Evolutionary conservation across 306 rosid genomes (phyloP).

Genomic region (apple (Malus domestica)): ASM211411v1 NC_041792.1:24685407-24685906

Average conservation of each 20-base stretch:
- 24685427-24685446: slow-evolving; percentile 72
- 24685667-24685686: not conserved
- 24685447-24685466: slow-evolving; percentile 75
- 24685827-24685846: not conserved
- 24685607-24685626: not conserved
- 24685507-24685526: slow-evolving; percentile 86
- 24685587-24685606: slow-evolving; percentile 73
- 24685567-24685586: slow-evolving; percentile 90
- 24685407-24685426: slow-evolving; percentile 91
- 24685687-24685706: not conserved
- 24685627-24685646: not conserved
- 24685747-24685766: not conserved
- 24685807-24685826: not conserved
- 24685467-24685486: slow-evolving; percentile 82
- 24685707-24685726: no score
- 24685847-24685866: not conserved
- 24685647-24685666: not conserved
- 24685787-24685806: no score
- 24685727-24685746: not conserved
- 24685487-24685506: slow-evolving; percentile 86
- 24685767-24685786: not conserved
- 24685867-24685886: not conserved
- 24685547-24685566: slow-evolving; percentile 89
- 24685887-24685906: not conserved
- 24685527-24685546: slow-evolving; percentile 74